A percentile compares a stretch with the other conserved stretches of the same genome.
These are phyloP conservation scores for Barnettozyma botsteinii DNA, from an alignment of 805 yeast genomes.

Conservation along the genomic window DNA sequence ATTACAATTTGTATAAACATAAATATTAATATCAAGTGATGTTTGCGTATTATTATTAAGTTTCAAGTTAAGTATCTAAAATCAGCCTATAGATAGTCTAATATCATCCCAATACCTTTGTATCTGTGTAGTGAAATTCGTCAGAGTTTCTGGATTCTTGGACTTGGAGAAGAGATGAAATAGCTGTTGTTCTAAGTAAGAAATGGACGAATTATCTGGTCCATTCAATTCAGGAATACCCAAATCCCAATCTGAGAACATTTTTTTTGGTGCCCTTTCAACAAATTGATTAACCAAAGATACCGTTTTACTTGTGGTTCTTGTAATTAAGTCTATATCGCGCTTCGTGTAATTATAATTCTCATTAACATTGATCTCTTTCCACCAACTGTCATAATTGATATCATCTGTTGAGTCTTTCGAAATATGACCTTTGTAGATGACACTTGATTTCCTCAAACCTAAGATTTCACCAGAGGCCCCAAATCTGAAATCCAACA, in stretches of 20 bases:
- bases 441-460: background rate
- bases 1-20: too few species aligned
- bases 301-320: conserved; percentile 24
- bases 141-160: background rate
- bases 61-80: too few species aligned
- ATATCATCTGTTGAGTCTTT: conserved; percentile 14
- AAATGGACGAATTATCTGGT: conserved; percentile 2
- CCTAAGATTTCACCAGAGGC: conserved; percentile 27
- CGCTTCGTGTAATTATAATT: conserved; percentile 34
- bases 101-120: conserved; percentile 9
- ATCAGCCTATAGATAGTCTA: background rate
- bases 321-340: conserved; percentile 33
- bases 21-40: too few species aligned
- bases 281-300: conserved; percentile 15
- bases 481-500: conserved; percentile 31
- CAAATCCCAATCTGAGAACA: conserved; percentile 20
- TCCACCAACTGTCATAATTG: conserved; percentile 38
- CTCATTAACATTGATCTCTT: conserved; percentile 44
- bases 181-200: conserved; percentile 9
- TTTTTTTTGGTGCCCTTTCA: conserved; percentile 4
- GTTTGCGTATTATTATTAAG: too few species aligned
- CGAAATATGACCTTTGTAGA: conserved; percentile 9
- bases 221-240: conserved; percentile 9
- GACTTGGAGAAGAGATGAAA: conserved; percentile 5
- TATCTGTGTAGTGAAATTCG: background rate